phyloP scores from a whole-genome alignment of 1,139 yeast species.

The Blastobotrys ciferrii region DNA sequence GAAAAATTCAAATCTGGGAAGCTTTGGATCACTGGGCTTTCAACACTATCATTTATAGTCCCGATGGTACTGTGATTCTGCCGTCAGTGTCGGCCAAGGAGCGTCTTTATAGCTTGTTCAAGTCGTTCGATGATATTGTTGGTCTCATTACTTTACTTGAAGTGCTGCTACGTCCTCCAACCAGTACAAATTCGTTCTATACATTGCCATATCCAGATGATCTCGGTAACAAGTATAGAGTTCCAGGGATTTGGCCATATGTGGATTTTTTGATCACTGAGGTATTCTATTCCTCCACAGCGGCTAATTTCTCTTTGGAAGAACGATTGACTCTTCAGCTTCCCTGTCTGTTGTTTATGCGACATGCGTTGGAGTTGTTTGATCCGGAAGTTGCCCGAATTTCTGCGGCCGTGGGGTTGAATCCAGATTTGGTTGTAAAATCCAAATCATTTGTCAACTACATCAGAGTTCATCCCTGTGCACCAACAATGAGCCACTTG shows the following conservation, averaged over 20 bases:
- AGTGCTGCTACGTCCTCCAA: slow-evolving; percentile 38
- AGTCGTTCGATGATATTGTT: slow-evolving; percentile 41
- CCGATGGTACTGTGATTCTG: slow-evolving; percentile 30
- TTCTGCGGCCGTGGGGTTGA: slow-evolving; percentile 49
- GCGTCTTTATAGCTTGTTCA: slow-evolving; percentile 32
- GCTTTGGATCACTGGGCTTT: slow-evolving; percentile 74
- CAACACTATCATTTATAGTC: slow-evolving; percentile 33
- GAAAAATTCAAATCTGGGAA: slow-evolving; percentile 62
- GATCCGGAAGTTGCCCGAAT: slow-evolving; percentile 59
- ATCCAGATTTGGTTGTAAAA: slow-evolving; percentile 50
- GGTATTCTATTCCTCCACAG: slow-evolving; percentile 51
- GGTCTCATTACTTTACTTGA: slow-evolving; percentile 61
- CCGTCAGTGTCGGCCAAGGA: slow-evolving; percentile 30
- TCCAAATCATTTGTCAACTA: slow-evolving; percentile 41
- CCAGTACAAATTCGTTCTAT: slow-evolving; percentile 27
- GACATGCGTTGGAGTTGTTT: slow-evolving; percentile 54
- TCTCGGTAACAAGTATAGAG: slow-evolving; percentile 62
- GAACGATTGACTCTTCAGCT: slow-evolving; percentile 52
- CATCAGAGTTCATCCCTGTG: slow-evolving; percentile 62
- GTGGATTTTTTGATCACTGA: slow-evolving; percentile 68
- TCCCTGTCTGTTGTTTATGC: slow-evolving; percentile 52
- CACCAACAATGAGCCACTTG: slow-evolving; percentile 59
- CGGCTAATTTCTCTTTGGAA: slow-evolving; percentile 32
- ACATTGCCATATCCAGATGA: slow-evolving; percentile 59
- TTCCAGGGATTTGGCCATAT: slow-evolving; percentile 76